These are phyloP conservation scores for Boechera retrofracta DNA, from an alignment of 345 rosid species.

Conservation along the genomic window DNA sequence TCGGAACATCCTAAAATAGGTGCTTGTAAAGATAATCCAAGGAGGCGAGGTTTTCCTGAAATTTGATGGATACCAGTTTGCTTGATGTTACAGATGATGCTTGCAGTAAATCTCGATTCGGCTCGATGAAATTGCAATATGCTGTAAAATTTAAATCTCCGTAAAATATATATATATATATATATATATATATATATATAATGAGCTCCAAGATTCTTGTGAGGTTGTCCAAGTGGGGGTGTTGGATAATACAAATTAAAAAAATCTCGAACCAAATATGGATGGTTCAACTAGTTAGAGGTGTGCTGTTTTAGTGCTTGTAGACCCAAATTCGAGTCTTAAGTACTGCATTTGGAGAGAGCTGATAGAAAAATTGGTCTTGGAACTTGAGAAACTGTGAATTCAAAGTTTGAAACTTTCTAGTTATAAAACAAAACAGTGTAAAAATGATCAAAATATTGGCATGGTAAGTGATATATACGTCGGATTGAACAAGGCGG, in stretches of 20 bases:
- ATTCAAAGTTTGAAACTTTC: background rate
- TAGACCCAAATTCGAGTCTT: background rate
- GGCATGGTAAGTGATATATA: background rate
- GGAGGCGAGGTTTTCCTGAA: background rate
- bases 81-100: background rate
- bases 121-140: background rate
- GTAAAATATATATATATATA: background rate
- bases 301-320: background rate
- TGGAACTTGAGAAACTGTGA: background rate
- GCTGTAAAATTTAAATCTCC: background rate
- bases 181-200: background rate
- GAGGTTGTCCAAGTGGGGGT: background rate
- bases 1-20: slow-evolving; percentile 15
- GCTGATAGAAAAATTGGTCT: background rate
- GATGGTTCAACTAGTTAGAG: background rate
- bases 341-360: background rate
- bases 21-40: background rate
- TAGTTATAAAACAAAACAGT: background rate
- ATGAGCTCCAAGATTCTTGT: background rate
- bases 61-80: background rate
- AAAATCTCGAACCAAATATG: background rate
- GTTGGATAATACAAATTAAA: background rate
- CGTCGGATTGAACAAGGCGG: background rate
- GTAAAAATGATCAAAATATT: background rate
- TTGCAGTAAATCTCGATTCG: background rate